Evolutionary conservation across 2,329 filamentous ascomycete species (phyloP), one percentile per base, ranked within the genome.

Genomic region (Orbilia ellipsospora): DNA sequence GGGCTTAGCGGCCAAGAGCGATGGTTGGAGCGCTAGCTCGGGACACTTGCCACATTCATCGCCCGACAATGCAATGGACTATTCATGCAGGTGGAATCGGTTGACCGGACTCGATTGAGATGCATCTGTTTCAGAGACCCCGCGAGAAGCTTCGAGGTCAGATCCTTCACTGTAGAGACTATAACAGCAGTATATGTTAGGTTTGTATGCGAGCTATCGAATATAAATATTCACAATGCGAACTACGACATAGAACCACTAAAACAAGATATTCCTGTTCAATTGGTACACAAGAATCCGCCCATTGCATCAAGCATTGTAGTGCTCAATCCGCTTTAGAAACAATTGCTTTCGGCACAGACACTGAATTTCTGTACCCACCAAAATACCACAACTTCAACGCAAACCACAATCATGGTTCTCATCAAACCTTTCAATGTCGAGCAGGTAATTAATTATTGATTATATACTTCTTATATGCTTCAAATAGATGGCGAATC

Each of bases 351-450:
- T 48, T 48, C 8, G 44, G 13, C 44, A 36, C 31, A 10, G 3
- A 6, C 3, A 36, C 31, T 36, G 31, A 36, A 36, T 36, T 36
- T 36, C 31, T 7, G 31, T 18, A n/a, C 6, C 8, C n/a, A 18
- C 1, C 20, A 64, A 68, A 74, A 74, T 74, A 74, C 63, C 70
- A 74, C 70, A 55, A 15, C 7, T 15, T 26, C 70, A 74, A 74
- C 70, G 16, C 70, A 63, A 3, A 59, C 12, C 8, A 48, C 50
- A 48, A 20, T 31, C 45, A 88, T 89, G 87, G 87, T 88, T 40
- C 83, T 85, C 57, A 86, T 91, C 77, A 83, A 85, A 18, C 84
- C 86, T 0, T 93, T 93, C 80, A 86, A 87, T 15, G 91, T 95
- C 7, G 92, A 96, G 83, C 85, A 89, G 81, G 88, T 88, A 84